phyloP scores from a whole-genome alignment of 768 basidiomycete species.

The Myochromella boudieri region DNA sequence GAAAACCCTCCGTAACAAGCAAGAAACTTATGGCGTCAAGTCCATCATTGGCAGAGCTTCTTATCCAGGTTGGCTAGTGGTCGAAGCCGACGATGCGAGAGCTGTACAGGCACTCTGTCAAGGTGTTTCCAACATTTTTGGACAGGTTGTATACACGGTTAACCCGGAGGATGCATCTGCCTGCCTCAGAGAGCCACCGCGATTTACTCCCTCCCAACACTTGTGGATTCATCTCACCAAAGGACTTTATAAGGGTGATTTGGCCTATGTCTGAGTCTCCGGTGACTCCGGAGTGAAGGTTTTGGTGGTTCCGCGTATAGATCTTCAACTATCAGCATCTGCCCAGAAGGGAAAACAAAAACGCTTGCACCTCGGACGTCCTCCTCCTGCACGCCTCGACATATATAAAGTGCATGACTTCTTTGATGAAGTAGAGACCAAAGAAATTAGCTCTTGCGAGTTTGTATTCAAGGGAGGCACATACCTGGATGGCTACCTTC shows the following conservation, averaged over 20 bases:
- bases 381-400: background rate
- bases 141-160: too few species aligned
- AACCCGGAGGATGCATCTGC: background rate
- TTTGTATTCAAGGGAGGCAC: background rate
- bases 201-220: background rate
- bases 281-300: background rate
- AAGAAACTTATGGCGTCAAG: too few species aligned
- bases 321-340: background rate
- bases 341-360: background rate
- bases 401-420: background rate
- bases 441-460: background rate
- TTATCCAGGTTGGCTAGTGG: too few species aligned
- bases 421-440: background rate
- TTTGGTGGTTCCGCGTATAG: background rate
- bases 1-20: too few species aligned
- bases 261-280: background rate
- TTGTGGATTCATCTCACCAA: background rate
- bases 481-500: slow-evolving; percentile 1
- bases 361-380: background rate
- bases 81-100: too few species aligned
- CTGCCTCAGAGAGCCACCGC: background rate
- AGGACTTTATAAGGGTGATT: background rate
- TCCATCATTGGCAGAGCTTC: too few species aligned
- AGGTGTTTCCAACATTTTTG: too few species aligned
- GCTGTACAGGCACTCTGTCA: too few species aligned